Conservation (phyloP, 257 asterid genomes). For the Knoxia roxburghii region DNA sequence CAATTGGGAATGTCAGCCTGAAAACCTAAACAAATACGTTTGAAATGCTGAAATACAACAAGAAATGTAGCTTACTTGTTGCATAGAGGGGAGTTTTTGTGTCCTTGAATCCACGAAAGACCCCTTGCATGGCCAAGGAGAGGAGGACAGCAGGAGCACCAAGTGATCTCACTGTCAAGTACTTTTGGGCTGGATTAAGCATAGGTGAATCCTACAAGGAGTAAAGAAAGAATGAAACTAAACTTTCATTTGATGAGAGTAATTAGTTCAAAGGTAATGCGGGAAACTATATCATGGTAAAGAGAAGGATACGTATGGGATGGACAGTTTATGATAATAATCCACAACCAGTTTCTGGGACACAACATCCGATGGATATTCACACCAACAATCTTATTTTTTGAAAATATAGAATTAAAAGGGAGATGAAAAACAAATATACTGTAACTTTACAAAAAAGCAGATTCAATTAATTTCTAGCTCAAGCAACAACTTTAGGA, state of each 20-base stretch:
- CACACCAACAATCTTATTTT: neutral
- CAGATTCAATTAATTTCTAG: neutral
- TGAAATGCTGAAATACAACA: neutral
- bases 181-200: constrained; percentile 38
- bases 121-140: constrained; percentile 53
- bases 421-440: neutral
- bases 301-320: neutral
- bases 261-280: neutral
- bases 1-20: constrained; percentile 5
- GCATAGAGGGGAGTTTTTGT: constrained; percentile 48
- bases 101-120: constrained; percentile 50
- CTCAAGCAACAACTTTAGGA: neutral
- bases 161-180: constrained; percentile 43
- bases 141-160: constrained; percentile 62
- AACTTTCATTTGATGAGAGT: neutral
- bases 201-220: constrained; percentile 41
- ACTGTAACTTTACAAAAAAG: neutral
- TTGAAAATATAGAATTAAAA: no score
- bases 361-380: neutral
- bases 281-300: no score
- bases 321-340: neutral
- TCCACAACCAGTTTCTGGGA: neutral
- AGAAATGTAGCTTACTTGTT: constrained; percentile 28
- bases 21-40: neutral
- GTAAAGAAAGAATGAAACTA: neutral